A percentile compares a stretch with the other conserved stretches of the same genome.
These are phyloP conservation scores for Venturia nashicola DNA, from an alignment of 2,329 filamentous ascomycete species.

Conservation along the genomic window DNA sequence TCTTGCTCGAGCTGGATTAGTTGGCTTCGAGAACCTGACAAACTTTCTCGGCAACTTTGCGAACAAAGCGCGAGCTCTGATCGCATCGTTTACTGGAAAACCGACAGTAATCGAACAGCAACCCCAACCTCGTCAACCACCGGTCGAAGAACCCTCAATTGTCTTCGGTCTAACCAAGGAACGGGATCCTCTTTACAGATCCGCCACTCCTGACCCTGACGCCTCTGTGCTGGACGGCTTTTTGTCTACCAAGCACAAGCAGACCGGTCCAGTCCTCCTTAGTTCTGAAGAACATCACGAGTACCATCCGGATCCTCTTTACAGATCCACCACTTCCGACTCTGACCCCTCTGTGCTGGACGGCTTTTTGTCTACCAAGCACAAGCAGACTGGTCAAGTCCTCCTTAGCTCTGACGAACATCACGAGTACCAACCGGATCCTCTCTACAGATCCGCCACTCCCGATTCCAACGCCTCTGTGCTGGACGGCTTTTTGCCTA, in stretches of 20 bases:
- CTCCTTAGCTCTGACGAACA: background rate
- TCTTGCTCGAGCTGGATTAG: background rate
- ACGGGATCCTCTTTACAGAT: background rate
- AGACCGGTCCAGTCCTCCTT: background rate
- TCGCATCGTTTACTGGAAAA: background rate
- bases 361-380: background rate
- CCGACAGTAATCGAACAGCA: background rate
- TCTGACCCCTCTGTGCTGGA: background rate
- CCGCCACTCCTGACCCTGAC: background rate
- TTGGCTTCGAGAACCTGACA: background rate
- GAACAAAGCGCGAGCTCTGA: background rate
- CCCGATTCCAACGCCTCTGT: background rate
- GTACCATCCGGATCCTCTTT: background rate
- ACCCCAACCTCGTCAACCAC: background rate
- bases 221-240: background rate
- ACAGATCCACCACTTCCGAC: background rate
- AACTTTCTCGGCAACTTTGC: background rate
- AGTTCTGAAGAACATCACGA: background rate
- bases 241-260: background rate
- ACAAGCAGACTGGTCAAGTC: background rate
- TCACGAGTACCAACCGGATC: background rate
- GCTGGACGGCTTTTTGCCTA: background rate
- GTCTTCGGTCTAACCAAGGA: background rate
- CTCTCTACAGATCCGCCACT: background rate
- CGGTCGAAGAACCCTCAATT: background rate